Evolutionary conservation across 1,139 yeast genomes (phyloP), one percentile per base, ranked within the genome.

Genomic region (Oligophagozyma castellii): DNA sequence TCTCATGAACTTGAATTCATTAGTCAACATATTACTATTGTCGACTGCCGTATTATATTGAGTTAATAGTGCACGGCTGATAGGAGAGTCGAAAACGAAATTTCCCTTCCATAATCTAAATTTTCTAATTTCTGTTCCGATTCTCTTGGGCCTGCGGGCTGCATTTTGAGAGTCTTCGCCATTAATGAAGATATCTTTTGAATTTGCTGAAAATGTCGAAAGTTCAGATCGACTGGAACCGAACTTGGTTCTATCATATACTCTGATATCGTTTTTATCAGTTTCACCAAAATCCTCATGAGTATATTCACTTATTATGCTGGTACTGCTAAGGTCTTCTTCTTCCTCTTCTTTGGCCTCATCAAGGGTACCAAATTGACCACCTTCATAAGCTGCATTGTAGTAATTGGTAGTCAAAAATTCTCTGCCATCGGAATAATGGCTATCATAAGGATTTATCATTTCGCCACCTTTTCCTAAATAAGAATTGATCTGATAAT

Each of bases 1-100:
- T 40, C 78, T 67, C 93, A 92, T 68, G 51, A 72, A 71, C 43
- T 80, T 65, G 61, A 76, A 72, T 56, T 83, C 83, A 44, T 81
- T 75, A 23, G 80, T 64, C 42, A 74, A 71, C 37, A 54, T 43
- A 34, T 65, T 32, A 48, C 58, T 46, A 54, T 60, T 48, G 45
- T 60, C 51, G 12, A 46, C 44, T 3, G 47, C 49, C 2, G 33
- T 28, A 42, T 58, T 28, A 63, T 68, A 49, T 54, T 56, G 69
- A 61, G 58, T 62, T 46, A 70, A 46, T 36, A 73, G 59, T 15
- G 66, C 56, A 37, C 67, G 64, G 33, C 77, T 76, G 15, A 67
- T 71, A 14, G 77, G 79, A 29, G 77, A 73, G 51, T 73, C 81
- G 35, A 74, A 63, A 20, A 73, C 68, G 45, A 72, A 71, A 50